Percentiles rank a stretch among this genome's conserved stretches.
Evolutionary conservation across 2,329 filamentous ascomycete genomes (phyloP).

Genomic region (Botrytis paeoniae): DNA sequence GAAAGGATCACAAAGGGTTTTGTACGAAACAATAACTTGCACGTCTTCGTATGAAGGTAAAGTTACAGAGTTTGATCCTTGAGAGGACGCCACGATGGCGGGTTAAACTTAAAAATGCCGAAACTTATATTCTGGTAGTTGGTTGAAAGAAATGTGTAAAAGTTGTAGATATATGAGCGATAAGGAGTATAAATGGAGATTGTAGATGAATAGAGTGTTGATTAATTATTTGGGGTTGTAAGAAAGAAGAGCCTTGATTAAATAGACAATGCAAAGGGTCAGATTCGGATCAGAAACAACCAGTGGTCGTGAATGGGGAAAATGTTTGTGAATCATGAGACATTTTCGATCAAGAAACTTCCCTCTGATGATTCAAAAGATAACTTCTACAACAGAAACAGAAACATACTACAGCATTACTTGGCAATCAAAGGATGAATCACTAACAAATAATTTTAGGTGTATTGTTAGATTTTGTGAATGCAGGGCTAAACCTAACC

Average conservation of each 20-base stretch:
- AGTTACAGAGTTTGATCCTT: slow-evolving; percentile 20
- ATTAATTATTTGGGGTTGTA: background rate
- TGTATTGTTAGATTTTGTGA: background rate
- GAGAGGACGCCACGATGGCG: slow-evolving; percentile 27
- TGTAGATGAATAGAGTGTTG: background rate
- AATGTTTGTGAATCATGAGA: slow-evolving; percentile 4
- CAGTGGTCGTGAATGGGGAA: background rate
- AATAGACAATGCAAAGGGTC: background rate
- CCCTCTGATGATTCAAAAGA: background rate
- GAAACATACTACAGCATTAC: background rate
- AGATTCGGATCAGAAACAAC: background rate
- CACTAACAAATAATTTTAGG: background rate
- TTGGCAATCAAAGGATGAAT: background rate
- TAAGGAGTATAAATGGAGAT: background rate
- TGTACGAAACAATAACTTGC: slow-evolving; percentile 25
- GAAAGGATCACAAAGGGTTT: slow-evolving; percentile 23
- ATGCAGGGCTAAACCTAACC: background rate
- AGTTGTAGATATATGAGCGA: background rate
- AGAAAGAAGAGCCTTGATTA: background rate
- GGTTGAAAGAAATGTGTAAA: background rate
- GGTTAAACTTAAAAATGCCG: background rate
- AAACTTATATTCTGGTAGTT: background rate
- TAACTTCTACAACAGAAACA: no score
- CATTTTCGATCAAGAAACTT: background rate
- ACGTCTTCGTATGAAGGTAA: slow-evolving; percentile 21